Percentiles rank a stretch among this genome's conserved stretches.
phyloP scores from a whole-genome alignment of 139 green algal species.

The Bryopsis sp. region DNA sequence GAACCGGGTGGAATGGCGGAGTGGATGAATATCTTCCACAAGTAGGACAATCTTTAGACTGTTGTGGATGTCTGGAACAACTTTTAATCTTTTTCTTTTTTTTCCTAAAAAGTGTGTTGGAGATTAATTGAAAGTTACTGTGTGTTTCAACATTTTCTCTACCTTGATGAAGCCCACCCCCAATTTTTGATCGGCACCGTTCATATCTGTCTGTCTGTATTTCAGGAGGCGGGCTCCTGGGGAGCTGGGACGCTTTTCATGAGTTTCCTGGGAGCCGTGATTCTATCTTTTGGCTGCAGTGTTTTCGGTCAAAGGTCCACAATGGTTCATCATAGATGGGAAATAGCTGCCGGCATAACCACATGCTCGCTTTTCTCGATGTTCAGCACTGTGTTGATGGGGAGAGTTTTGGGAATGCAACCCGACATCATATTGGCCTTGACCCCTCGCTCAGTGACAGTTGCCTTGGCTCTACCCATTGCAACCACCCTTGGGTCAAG shows the following conservation, averaged over 20 bases:
- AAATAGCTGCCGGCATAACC: slow-evolving; percentile 66
- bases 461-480: slow-evolving; percentile 83
- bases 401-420: not conserved
- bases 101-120: no score
- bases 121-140: no score
- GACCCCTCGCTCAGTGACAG: slow-evolving; percentile 69
- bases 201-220: no score
- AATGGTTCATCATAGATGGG: slow-evolving; percentile 63
- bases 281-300: slow-evolving; percentile 80
- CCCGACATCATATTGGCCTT: slow-evolving; percentile 18
- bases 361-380: slow-evolving; percentile 63
- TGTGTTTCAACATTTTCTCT: no score
- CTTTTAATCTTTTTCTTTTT: no score
- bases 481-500: slow-evolving; percentile 46
- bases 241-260: slow-evolving; percentile 76
- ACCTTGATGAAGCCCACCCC: no score
- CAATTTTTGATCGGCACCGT: no score
- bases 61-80: no score
- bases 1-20: not conserved
- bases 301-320: slow-evolving; percentile 47
- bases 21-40: not conserved
- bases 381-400: slow-evolving; percentile 57
- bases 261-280: slow-evolving; percentile 74
- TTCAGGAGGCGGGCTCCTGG: slow-evolving; percentile 33
- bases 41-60: not conserved